These are phyloP conservation scores for Amoebophrya sp. DNA, from an alignment of 169 alveolate genomes.

Conservation along the genomic window DNA sequence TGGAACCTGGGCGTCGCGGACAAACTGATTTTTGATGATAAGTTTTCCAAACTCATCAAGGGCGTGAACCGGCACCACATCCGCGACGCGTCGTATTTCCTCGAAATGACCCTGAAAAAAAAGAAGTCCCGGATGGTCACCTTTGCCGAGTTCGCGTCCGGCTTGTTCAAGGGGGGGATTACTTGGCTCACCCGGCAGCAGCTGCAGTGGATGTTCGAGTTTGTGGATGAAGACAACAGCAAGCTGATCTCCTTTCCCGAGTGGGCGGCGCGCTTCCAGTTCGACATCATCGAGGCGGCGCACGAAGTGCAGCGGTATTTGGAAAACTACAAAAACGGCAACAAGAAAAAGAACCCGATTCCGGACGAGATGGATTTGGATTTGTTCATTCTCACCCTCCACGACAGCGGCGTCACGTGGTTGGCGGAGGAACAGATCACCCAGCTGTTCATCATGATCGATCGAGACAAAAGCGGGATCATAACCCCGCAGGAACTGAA, in stretches of 20 bases:
- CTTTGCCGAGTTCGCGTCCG: background rate
- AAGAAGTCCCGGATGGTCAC: background rate
- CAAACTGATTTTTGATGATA: background rate
- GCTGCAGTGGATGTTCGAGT: background rate
- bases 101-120: background rate
- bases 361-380: background rate
- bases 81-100: background rate
- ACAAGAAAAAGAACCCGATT: background rate
- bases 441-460: background rate
- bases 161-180: background rate
- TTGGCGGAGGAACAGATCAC: background rate
- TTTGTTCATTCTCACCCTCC: background rate
- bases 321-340: background rate
- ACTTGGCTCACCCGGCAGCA: background rate
- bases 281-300: constrained; percentile 2
- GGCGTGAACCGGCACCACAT: background rate
- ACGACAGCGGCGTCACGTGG: background rate
- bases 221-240: background rate
- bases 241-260: background rate
- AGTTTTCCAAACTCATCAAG: background rate
- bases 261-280: background rate
- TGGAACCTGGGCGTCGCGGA: background rate
- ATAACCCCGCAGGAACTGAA: background rate
- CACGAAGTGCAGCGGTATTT: background rate
- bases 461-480: background rate